Evolutionary conservation across 2,329 filamentous ascomycete genomes (phyloP).

Genomic region (Diaporthe citrichinensis): DNA sequence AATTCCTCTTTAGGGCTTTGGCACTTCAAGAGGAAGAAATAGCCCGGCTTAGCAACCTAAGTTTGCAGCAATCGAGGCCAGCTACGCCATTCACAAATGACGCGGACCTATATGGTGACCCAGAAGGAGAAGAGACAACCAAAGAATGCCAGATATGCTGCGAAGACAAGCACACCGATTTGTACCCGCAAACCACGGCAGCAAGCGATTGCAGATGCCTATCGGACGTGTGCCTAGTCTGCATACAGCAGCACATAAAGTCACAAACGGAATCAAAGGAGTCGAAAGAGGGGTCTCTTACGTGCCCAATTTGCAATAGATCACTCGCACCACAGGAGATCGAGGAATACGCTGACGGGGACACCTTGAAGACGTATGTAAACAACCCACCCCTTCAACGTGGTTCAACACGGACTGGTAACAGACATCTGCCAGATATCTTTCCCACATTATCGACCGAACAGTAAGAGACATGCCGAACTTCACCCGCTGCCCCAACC

Average conservation of each 20-base stretch:
- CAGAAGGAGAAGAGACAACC: background rate
- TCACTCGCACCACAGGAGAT: constrained; percentile 7
- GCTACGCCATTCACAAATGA: background rate
- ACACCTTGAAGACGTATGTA: constrained; percentile 24
- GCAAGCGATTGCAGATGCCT: constrained; percentile 30
- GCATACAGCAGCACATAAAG: constrained; percentile 27
- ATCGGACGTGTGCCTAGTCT: constrained; percentile 17
- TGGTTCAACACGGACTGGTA: background rate
- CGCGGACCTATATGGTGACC: too few relatives aligned
- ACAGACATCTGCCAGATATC: background rate
- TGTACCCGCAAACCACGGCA: background rate
- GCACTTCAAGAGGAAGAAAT: constrained; percentile 1
- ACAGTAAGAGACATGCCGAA: constrained; percentile 51
- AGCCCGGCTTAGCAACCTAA: background rate
- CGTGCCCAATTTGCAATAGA: constrained; percentile 29
- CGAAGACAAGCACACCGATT: constrained; percentile 16
- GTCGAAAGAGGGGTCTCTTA: constrained; percentile 21
- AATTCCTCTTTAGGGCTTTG: background rate
- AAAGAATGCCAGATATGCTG: constrained; percentile 33
- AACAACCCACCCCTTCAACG: too few relatives aligned
- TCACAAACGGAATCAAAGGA: constrained; percentile 31
- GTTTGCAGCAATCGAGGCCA: background rate
- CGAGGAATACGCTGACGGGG: constrained; percentile 29
- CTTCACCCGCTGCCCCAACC: constrained; percentile 58
- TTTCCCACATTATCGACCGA: constrained; percentile 16